Percentiles rank a stretch among this genome's conserved stretches.
These are phyloP conservation scores for Exophiala mesophila DNA, from an alignment of 2,329 filamentous ascomycete species.

Conservation along the genomic window DNA sequence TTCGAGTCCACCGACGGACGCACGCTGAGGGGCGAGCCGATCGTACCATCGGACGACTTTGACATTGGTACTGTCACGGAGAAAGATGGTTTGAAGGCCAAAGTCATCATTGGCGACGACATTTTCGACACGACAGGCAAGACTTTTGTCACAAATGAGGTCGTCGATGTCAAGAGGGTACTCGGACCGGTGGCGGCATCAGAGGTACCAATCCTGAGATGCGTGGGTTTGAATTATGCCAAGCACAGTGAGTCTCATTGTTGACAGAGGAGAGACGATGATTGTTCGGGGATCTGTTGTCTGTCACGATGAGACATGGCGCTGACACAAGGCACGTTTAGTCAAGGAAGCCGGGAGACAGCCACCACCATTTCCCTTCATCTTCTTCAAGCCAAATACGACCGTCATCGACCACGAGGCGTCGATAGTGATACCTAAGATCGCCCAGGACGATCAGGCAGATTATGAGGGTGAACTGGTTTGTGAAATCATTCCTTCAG, in stretches of 20 bases:
- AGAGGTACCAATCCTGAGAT: slow-evolving; percentile 53
- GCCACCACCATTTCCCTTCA: slow-evolving; percentile 34
- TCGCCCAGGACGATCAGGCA: slow-evolving; percentile 36
- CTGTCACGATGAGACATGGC: too few species aligned
- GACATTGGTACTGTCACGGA: slow-evolving; percentile 48
- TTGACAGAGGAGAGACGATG: too few species aligned
- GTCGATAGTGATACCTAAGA: slow-evolving; percentile 29
- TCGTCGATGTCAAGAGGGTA: slow-evolving; percentile 50
- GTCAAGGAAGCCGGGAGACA: slow-evolving; percentile 36
- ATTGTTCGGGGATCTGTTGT: too few species aligned
- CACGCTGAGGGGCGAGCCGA: slow-evolving; percentile 49
- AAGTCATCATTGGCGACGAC: slow-evolving; percentile 48
- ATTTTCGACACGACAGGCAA: slow-evolving; percentile 40
- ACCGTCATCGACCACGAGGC: slow-evolving; percentile 32
- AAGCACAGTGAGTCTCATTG: slow-evolving; percentile 40
- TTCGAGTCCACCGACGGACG: slow-evolving; percentile 51
- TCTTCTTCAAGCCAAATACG: slow-evolving; percentile 39
- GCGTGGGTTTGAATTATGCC: slow-evolving; percentile 44
- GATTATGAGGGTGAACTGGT: slow-evolving; percentile 41
- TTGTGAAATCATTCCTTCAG: too few species aligned
- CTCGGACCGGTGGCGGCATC: slow-evolving; percentile 48
- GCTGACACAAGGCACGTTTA: neutral
- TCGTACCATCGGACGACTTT: slow-evolving; percentile 37
- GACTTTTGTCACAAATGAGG: slow-evolving; percentile 46
- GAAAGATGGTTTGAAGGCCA: slow-evolving; percentile 47